Conservation (phyloP, 495 filamentous ascomycete species). For the Evernia prunastri region DNA sequence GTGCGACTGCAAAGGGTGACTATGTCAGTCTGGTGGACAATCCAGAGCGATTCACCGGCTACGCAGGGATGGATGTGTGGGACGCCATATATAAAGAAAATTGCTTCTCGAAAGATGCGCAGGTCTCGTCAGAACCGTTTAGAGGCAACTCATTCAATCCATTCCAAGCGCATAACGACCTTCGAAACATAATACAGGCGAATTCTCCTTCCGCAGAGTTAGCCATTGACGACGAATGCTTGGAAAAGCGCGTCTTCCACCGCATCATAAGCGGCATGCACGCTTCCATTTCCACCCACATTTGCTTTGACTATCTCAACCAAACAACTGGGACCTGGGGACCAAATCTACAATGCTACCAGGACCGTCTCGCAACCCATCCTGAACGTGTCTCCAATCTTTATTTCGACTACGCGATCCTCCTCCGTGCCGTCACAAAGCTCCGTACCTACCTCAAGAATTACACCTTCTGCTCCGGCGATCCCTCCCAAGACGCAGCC, state of each 20-base stretch:
- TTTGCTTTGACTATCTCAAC: slow-evolving; percentile 96
- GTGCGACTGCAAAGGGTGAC: slow-evolving; percentile 78
- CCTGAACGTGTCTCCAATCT: slow-evolving; percentile 93
- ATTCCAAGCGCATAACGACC: slow-evolving; percentile 69
- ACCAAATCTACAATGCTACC: slow-evolving; percentile 87
- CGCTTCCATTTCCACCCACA: slow-evolving; percentile 87
- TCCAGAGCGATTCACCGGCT: slow-evolving; percentile 92
- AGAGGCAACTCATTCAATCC: slow-evolving; percentile 33
- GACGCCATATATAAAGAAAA: slow-evolving; percentile 96
- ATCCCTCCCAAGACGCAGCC: slow-evolving; percentile 64
- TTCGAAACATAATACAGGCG: slow-evolving; percentile 69
- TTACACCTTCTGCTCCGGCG: slow-evolving; percentile 91
- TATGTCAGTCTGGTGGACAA: slow-evolving; percentile 93
- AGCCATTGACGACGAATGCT: slow-evolving; percentile 79
- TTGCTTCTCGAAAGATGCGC: slow-evolving; percentile 71
- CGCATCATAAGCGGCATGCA: slow-evolving; percentile 95
- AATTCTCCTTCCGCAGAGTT: slow-evolving; percentile 46
- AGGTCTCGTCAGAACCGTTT: slow-evolving; percentile 34
- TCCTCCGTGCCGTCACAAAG: slow-evolving; percentile 85
- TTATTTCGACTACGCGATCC: slow-evolving; percentile 96
- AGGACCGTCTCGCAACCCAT: slow-evolving; percentile 68
- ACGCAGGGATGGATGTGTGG: slow-evolving; percentile 84
- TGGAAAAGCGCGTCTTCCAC: slow-evolving; percentile 97
- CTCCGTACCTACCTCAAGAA: slow-evolving; percentile 72
- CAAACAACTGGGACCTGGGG: slow-evolving; percentile 91